Conservation (phyloP, 129 eudicot species). For the Chrysanthemum seticuspe region DNA sequence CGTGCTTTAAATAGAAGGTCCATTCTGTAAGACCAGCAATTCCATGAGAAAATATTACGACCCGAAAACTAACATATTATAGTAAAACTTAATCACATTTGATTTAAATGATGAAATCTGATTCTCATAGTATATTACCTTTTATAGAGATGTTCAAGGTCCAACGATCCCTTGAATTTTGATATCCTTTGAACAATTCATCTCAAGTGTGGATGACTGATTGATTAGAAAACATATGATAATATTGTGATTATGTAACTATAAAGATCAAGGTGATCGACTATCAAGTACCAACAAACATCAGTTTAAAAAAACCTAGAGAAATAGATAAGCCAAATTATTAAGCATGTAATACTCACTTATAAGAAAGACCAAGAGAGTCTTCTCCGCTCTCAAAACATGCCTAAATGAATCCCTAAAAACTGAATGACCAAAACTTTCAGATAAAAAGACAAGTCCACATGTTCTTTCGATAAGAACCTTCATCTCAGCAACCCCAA, state of each 20-base stretch:
- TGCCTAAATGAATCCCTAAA: slow-evolving; percentile 5
- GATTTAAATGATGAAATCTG: background rate
- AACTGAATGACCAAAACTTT: slow-evolving; percentile 22
- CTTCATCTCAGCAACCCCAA: slow-evolving; percentile 19
- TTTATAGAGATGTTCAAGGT: slow-evolving; percentile 16
- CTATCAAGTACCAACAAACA: background rate
- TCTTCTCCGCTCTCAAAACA: slow-evolving; percentile 10
- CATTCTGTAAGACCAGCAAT: slow-evolving; percentile 49
- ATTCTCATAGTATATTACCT: background rate
- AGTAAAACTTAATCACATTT: background rate
- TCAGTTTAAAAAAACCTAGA: background rate
- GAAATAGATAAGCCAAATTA: background rate
- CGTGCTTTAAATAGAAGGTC: slow-evolving; percentile 74
- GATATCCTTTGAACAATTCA: slow-evolving; percentile 18
- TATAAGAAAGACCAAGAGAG: slow-evolving; percentile 11
- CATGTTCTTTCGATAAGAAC: slow-evolving; percentile 12
- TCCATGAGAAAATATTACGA: background rate
- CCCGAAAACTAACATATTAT: background rate
- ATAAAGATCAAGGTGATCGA: background rate
- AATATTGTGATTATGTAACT: background rate
- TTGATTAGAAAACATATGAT: background rate
- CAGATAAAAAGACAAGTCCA: slow-evolving; percentile 15
- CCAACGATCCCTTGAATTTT: slow-evolving; percentile 20
- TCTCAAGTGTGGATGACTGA: slow-evolving; percentile 1
- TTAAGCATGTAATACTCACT: slow-evolving; percentile 6